Evolutionary conservation across 495 filamentous ascomycete genomes (phyloP), one percentile per base, ranked within the genome.

Genomic region (Poronia punctata): DNA sequence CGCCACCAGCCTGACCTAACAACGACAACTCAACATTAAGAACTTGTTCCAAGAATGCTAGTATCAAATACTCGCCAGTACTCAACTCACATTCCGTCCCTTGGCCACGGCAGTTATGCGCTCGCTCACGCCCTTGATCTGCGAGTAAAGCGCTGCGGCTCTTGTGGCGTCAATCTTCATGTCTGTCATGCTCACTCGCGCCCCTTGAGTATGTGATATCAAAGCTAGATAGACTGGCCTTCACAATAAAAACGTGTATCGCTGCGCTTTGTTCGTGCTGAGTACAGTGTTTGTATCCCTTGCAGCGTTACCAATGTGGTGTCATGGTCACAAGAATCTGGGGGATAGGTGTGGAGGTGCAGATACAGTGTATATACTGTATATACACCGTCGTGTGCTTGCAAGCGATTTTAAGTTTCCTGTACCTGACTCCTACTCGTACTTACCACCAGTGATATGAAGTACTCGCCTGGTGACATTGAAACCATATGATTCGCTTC

Each of bases 1-100:
- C 22, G 88, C 88, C 17, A 98, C 84, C 17, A 97, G 70, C 14
- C 92, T 83, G 39, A 93, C 75, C 83, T 84, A 37, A 8, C 23
- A n/a, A n/a, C 17, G 33, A 39, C 11, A 3, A 38, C 23, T 19
- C 35, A 18, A 30, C n/a, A n/a, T n/a, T n/a, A n/a, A n/a, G n/a
- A n/a, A n/a, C n/a, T n/a, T n/a, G n/a, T n/a, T n/a, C n/a, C n/a
- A n/a, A n/a, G n/a, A n/a, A n/a, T n/a, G n/a, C n/a, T n/a, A 43
- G 23, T 11, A 41, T 20, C 15, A 34, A 5, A 25, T 18, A 32
- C 11, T 39, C 36, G 25, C 14, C 9, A 30, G 6, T 19, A 8
- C 12, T 28, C 30, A 23, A 54, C 68, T 59, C 51, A 72, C 69
- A 31, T 64, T 57, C 14, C 67, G 60, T 20, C 70, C 72, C 24